These are phyloP conservation scores for Lycium barbarum DNA, from an alignment of 257 asterid species.

Conservation along the genomic window DNA sequence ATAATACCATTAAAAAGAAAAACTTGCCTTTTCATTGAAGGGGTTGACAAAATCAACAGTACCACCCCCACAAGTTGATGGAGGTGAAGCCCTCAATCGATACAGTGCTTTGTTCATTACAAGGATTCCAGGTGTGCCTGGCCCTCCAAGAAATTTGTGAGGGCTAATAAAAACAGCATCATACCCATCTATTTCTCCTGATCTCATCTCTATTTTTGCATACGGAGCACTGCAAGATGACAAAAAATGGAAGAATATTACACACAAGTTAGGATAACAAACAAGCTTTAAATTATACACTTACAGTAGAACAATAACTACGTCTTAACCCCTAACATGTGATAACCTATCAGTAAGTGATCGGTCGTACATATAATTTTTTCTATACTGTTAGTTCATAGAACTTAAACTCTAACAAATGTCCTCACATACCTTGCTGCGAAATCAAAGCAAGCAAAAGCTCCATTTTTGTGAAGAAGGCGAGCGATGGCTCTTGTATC, in stretches of 20 bases:
- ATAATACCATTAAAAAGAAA: neutral
- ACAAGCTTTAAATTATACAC: too few relatives aligned
- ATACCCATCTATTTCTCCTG: conserved; percentile 46
- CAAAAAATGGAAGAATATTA: neutral
- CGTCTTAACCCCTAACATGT: too few relatives aligned
- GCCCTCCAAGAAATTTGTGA: conserved; percentile 68
- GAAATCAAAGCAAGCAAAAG: conserved; percentile 13
- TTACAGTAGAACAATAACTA: too few relatives aligned
- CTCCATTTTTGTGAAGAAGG: conserved; percentile 46
- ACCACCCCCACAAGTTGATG: neutral
- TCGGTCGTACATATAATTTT: too few relatives aligned
- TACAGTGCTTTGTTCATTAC: conserved; percentile 54
- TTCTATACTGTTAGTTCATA: neutral
- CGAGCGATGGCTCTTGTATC: conserved; percentile 50
- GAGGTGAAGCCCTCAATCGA: conserved; percentile 38
- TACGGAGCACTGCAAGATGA: neutral
- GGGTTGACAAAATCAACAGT: conserved; percentile 21
- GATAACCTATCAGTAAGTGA: too few relatives aligned
- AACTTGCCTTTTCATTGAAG: neutral
- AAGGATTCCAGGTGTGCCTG: conserved; percentile 58
- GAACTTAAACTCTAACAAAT: neutral
- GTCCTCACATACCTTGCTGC: conserved; percentile 2
- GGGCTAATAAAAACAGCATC: conserved; percentile 59
- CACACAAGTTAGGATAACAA: too few relatives aligned
- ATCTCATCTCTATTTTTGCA: conserved; percentile 8